A percentile compares a stretch with the other conserved stretches of the same genome.
These are phyloP conservation scores for Abortiporus biennis DNA, from an alignment of 1,284 basidiomycete genomes.

Conservation along the genomic window DNA sequence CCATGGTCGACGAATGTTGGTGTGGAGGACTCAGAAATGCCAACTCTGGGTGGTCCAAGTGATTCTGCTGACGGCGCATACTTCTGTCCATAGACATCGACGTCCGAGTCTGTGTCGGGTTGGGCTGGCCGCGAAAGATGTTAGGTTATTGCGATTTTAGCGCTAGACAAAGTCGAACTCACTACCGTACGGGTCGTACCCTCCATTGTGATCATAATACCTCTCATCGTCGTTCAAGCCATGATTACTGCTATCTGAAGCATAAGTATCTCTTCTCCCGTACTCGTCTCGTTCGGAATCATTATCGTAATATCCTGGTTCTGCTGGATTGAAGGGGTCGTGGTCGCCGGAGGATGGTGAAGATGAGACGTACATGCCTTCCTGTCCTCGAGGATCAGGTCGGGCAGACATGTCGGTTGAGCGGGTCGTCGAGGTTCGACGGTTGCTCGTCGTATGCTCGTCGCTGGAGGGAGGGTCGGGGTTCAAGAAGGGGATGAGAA, in stretches of 20 bases:
- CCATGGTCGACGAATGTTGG: constrained; percentile 57
- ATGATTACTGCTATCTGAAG: constrained; percentile 62
- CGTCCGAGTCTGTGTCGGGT: constrained; percentile 72
- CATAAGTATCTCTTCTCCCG: constrained; percentile 56
- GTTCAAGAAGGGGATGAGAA: too few species aligned
- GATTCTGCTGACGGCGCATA: constrained; percentile 71
- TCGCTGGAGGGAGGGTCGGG: too few species aligned
- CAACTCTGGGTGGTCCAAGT: constrained; percentile 50
- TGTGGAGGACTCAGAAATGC: constrained; percentile 56
- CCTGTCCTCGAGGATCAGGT: constrained; percentile 25
- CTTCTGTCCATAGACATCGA: constrained; percentile 63
- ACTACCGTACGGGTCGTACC: constrained; percentile 61
- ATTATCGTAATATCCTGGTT: constrained; percentile 63
- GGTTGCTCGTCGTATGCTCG: too few species aligned
- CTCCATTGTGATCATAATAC: constrained; percentile 57
- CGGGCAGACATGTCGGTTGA: constrained; percentile 25
- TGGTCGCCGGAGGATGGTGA: constrained; percentile 28
- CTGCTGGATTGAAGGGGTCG: constrained; percentile 51
- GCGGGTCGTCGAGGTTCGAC: too few species aligned
- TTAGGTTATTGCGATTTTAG: constrained; percentile 20
- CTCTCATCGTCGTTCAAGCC: constrained; percentile 43
- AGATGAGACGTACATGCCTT: constrained; percentile 27
- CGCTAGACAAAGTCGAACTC: constrained; percentile 14
- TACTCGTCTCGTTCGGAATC: constrained; percentile 67
- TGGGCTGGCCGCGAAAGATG: constrained; percentile 33